These are phyloP conservation scores for Fistulinella prunicolor DNA, from an alignment of 768 basidiomycete species.

Conservation along the genomic window DNA sequence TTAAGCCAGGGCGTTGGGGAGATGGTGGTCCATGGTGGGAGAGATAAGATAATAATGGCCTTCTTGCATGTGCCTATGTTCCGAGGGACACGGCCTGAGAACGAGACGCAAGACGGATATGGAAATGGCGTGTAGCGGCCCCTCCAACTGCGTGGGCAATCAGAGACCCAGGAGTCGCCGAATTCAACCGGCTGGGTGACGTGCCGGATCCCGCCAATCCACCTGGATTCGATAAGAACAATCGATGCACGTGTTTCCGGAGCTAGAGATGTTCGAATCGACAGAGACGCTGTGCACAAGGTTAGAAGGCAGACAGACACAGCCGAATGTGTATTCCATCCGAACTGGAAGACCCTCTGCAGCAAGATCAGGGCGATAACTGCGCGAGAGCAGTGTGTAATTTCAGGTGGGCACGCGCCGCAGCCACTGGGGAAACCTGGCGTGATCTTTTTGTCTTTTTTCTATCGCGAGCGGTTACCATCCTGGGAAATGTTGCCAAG, in stretches of 20 bases:
- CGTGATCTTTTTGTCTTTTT: not conserved
- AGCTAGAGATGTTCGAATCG: not conserved
- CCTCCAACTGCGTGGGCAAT: not conserved
- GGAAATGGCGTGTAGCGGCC: not conserved
- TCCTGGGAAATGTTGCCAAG: not conserved
- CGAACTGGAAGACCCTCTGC: not conserved
- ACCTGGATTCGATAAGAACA: not conserved
- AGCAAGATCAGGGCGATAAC: not conserved
- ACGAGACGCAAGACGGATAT: conserved; percentile 2
- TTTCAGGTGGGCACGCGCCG: not conserved
- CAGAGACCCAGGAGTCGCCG: not conserved
- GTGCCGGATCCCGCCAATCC: conserved; percentile 1
- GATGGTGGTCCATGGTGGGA: conserved; percentile 4
- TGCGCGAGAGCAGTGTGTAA: not conserved
- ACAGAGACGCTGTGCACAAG: not conserved
- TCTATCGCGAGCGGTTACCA: not conserved
- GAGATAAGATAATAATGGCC: conserved; percentile 21
- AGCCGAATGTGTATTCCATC: not conserved
- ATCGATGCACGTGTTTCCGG: conserved; percentile 1
- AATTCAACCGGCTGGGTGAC: not conserved
- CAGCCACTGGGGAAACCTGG: too few relatives aligned
- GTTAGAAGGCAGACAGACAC: not conserved
- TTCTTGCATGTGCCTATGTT: not conserved
- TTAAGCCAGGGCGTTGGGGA: conserved; percentile 1
- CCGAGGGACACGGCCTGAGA: conserved; percentile 17